Percentiles rank a stretch among this genome's conserved stretches.
Conservation (phyloP, 345 rosid species). For the Fremontodendron californicum region DNA sequence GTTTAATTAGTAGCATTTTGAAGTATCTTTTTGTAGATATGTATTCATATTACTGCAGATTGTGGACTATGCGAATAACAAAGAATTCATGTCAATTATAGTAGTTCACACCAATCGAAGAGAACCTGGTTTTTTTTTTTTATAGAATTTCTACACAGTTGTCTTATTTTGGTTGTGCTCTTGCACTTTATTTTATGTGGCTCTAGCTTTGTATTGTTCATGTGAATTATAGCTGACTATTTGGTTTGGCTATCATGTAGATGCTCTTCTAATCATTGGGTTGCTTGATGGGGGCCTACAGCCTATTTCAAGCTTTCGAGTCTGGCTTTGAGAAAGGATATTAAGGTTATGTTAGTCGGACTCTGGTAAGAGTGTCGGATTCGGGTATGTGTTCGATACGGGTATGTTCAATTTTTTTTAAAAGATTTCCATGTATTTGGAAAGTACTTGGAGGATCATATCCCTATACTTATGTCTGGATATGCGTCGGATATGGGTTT, state of each 20-base stretch:
- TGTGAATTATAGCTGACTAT: constrained; percentile 6
- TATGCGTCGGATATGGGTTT: too few relatives aligned
- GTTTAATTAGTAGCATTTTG: not conserved
- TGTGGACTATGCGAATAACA: constrained; percentile 70
- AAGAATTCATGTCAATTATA: constrained; percentile 71
- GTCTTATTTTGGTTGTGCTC: not conserved
- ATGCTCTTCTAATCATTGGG: constrained; percentile 72
- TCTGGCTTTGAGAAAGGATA: constrained; percentile 80
- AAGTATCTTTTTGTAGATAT: not conserved
- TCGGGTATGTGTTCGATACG: too few relatives aligned
- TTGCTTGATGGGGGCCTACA: constrained; percentile 90
- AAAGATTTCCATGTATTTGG: too few relatives aligned
- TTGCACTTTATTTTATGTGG: not conserved
- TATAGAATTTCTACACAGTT: not conserved
- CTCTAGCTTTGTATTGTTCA: not conserved
- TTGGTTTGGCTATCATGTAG: constrained; percentile 30
- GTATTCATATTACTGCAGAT: constrained; percentile 40
- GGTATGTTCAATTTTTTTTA: too few relatives aligned
- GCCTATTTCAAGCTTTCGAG: constrained; percentile 87
- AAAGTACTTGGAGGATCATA: too few relatives aligned
- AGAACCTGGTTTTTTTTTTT: constrained; percentile 65
- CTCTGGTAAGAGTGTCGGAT: too few relatives aligned
- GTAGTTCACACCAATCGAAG: constrained; percentile 84
- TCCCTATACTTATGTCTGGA: too few relatives aligned
- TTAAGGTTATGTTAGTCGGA: too few relatives aligned